Percentiles rank a stretch among this genome's conserved stretches.
phyloP scores from a whole-genome alignment of 345 rosid species.

The Camelina neglecta region DNA sequence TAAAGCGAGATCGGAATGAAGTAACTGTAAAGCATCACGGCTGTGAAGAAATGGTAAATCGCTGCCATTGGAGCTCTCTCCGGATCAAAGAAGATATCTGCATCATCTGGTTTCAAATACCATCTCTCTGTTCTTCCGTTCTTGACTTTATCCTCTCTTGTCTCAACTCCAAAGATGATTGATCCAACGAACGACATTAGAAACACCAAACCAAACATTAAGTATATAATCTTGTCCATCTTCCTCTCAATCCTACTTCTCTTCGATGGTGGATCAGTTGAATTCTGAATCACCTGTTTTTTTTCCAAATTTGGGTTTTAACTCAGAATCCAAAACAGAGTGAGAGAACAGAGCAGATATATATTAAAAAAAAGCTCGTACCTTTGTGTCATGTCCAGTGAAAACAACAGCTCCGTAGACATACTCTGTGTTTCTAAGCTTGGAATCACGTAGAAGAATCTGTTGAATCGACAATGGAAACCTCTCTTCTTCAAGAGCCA shows the following conservation, averaged over 20 bases:
- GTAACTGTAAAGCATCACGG: constrained; percentile 66
- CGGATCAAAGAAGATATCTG: constrained; percentile 66
- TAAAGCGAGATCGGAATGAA: constrained; percentile 94
- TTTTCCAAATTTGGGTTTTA: neutral
- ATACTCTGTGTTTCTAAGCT: constrained; percentile 83
- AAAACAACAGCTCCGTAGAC: constrained; percentile 83
- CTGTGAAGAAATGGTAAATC: constrained; percentile 67
- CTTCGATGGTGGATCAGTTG: constrained; percentile 90
- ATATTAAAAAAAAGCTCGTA: constrained; percentile 15
- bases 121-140: constrained; percentile 76
- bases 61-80: constrained; percentile 57
- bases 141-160: constrained; percentile 57
- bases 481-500: constrained; percentile 64
- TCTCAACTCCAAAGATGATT: constrained; percentile 68
- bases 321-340: constrained; percentile 1
- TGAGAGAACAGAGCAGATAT: neutral
- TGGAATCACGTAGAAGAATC: constrained; percentile 88
- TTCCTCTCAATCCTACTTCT: constrained; percentile 83
- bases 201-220: constrained; percentile 63
- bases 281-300: constrained; percentile 71
- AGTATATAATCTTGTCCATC: constrained; percentile 80
- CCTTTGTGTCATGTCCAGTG: constrained; percentile 93
- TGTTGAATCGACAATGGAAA: constrained; percentile 80
- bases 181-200: constrained; percentile 71
- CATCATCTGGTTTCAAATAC: constrained; percentile 73